These are phyloP conservation scores for Xylaria sp. DNA, from an alignment of 2,329 filamentous ascomycete genomes.

Conservation along the genomic window DNA sequence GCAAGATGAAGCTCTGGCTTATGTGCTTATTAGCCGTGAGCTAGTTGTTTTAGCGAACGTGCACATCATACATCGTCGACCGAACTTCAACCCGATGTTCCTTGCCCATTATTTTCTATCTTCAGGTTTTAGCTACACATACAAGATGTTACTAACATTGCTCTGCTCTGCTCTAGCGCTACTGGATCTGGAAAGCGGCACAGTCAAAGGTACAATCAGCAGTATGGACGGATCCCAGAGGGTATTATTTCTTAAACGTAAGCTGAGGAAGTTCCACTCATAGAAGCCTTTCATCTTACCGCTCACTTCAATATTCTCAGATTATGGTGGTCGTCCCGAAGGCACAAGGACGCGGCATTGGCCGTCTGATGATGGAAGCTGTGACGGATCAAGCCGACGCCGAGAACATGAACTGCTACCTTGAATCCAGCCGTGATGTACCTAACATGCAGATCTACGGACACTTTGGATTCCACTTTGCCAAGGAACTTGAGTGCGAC, in stretches of 20 bases:
- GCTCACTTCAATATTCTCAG: conserved; percentile 15
- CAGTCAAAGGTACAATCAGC: conserved; percentile 70
- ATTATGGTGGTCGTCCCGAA: conserved; percentile 76
- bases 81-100: conserved; percentile 19
- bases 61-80: conserved; percentile 38
- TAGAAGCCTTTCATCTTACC: background rate
- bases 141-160: conserved; percentile 36
- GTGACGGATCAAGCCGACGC: conserved; percentile 72
- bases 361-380: conserved; percentile 70
- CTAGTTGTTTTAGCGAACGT: conserved; percentile 40
- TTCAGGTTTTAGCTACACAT: background rate
- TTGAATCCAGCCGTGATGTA: conserved; percentile 74
- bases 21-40: conserved; percentile 28
- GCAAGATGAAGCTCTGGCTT: background rate
- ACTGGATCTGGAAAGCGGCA: conserved; percentile 77
- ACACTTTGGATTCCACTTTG: conserved; percentile 73
- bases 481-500: conserved; percentile 73
- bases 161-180: conserved; percentile 59
- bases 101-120: conserved; percentile 6
- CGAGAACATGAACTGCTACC: conserved; percentile 73
- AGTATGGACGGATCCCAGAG: conserved; percentile 72
- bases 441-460: conserved; percentile 79
- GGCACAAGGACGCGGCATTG: conserved; percentile 74
- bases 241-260: conserved; percentile 79
- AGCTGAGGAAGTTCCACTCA: conserved; percentile 1